Base-by-base conservation (phyloP, 2,329 filamentous ascomycete genomes). In the Phaeomoniella chlamydospora region DNA sequence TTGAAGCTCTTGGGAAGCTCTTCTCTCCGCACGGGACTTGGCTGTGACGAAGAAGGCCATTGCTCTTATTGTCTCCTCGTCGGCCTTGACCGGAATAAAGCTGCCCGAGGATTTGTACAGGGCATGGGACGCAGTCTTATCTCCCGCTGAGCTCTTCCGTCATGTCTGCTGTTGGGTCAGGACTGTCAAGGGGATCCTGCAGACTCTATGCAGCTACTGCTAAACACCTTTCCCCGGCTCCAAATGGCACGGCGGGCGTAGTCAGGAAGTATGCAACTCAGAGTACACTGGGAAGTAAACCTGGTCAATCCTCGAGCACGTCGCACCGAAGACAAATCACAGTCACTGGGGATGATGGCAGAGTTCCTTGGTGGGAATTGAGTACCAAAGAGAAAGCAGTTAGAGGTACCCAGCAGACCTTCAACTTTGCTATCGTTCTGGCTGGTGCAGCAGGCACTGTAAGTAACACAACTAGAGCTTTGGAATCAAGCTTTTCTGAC, bases 341-440 rank as follows among this genome's bases (percentile, higher is more conserved):
- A 0, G 72, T 88, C 0, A 77, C 87, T 49, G 90, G 85, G 48
- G 88, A 94, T 48, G 80, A 85, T 50, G 88, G 88, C 5, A 69
- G 71, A 43, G 76, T 94, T 1, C 74, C 76, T 3, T 96, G 88
- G 88, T 69, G 65, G 3, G 68, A 90, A 37, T 70, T 96, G 2
- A 85, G 78, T 1, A 64, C 61, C 0, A 64, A 64, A 33, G 88
- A 94, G 55, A 94, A 94, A 57, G 76, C 77, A 2, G 80, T 80
- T 15, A 73, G 88, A 29, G 82, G 85, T 5, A 88, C 84, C 1
- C 87, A 94, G 57, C 88, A 94, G 57, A 81, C 79, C 12, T 80
- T 93, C 64, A 94, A 96, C 58, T 75, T 94, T 45, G 69, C 79
- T 45, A 59, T 94, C 42, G 74, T 94, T 5, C 46, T 85, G 2